Percentiles rank a stretch among this genome's conserved stretches.
Evolutionary conservation across 495 filamentous ascomycete species (phyloP).

Genomic region (Aspergillus sparsus): DNA sequence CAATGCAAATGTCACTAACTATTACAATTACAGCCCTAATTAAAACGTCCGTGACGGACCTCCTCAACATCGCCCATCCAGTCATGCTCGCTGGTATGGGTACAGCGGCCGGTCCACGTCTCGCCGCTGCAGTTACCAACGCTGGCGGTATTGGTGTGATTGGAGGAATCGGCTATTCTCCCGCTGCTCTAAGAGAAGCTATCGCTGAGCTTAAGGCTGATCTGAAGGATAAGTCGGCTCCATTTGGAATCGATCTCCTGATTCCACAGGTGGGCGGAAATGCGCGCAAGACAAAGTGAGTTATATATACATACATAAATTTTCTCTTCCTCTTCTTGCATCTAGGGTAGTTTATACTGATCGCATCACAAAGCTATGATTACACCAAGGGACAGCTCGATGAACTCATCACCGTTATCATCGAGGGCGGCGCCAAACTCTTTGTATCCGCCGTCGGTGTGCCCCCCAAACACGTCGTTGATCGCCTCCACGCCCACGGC

Average conservation of each 20-base stretch:
- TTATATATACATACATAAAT: too few relatives aligned
- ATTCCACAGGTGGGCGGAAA: conserved; percentile 91
- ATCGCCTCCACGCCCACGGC: conserved; percentile 80
- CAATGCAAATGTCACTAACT: too few relatives aligned
- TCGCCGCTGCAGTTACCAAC: conserved; percentile 96
- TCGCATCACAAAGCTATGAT: conserved; percentile 70
- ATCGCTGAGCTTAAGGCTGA: conserved; percentile 90
- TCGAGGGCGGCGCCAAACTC: conserved; percentile 82
- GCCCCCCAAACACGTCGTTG: conserved; percentile 82
- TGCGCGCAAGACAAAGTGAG: conserved; percentile 92
- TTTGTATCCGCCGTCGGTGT: conserved; percentile 98
- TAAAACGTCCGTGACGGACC: conserved; percentile 85
- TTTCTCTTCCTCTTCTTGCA: background rate
- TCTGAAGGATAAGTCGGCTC: conserved; percentile 88
- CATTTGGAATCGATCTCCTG: conserved; percentile 94
- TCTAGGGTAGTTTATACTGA: background rate
- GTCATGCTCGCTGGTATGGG: conserved; percentile 97
- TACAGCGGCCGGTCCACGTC: conserved; percentile 93
- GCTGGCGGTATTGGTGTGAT: conserved; percentile 95
- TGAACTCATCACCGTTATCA: conserved; percentile 85
- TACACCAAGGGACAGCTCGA: conserved; percentile 98
- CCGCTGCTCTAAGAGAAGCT: conserved; percentile 92
- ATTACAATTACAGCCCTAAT: conserved; percentile 63
- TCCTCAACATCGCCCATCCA: conserved; percentile 95
- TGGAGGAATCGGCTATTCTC: conserved; percentile 93